Conservation (phyloP, 2,329 filamentous ascomycete genomes). For the Claviceps africana region DNA sequence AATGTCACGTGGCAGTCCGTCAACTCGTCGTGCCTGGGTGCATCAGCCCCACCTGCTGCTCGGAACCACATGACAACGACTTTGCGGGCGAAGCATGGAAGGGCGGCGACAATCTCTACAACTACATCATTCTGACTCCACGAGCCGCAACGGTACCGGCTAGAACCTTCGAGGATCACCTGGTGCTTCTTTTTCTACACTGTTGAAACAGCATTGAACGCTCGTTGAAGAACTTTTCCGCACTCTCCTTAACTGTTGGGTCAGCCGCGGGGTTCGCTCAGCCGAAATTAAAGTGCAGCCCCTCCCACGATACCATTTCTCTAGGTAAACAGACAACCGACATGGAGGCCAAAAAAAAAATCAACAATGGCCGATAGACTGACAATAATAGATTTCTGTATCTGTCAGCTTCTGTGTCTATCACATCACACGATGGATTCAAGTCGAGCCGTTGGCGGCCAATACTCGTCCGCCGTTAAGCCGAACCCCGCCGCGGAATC, state of each 20-base stretch:
- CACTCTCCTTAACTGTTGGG: not conserved
- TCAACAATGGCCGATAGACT: not conserved
- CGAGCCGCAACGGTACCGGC: not conserved
- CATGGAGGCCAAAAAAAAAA: not conserved
- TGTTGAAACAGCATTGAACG: not conserved
- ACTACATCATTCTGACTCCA: not conserved
- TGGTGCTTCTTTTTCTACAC: not conserved
- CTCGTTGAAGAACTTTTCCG: not conserved
- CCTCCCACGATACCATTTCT: not conserved
- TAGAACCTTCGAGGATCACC: not conserved
- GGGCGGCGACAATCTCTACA: not conserved
- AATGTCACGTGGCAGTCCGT: slow-evolving; percentile 2
- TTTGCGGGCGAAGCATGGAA: not conserved
- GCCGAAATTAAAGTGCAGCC: not conserved
- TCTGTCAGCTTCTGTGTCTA: not conserved
- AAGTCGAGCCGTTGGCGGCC: slow-evolving; percentile 1
- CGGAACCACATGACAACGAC: slow-evolving; percentile 2
- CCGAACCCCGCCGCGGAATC: slow-evolving; percentile 23
- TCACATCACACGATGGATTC: slow-evolving; percentile 6
- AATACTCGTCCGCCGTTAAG: slow-evolving; percentile 13
- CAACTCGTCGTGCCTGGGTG: not conserved
- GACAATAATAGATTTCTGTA: not conserved
- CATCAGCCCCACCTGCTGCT: slow-evolving; percentile 2
- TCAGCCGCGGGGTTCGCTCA: slow-evolving; percentile 3
- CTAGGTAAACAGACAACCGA: not conserved